Base-by-base conservation (phyloP, 2,329 filamentous ascomycete species). In the Trichoderma sp. region DNA sequence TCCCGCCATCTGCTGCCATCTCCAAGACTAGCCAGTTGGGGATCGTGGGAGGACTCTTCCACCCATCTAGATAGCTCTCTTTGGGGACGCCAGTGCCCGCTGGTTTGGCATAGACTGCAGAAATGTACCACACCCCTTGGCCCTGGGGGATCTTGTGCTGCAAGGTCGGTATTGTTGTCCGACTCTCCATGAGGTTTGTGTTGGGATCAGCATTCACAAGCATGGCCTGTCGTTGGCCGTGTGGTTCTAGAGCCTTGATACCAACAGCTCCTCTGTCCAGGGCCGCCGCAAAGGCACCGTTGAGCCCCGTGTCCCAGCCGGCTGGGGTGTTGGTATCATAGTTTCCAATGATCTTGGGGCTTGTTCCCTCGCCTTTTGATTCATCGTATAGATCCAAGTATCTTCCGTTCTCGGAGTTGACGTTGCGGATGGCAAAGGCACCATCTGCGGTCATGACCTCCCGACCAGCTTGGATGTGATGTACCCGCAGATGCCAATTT, bases 151-250 rank as follows among this genome's bases (percentile, higher is more conserved):
- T 79, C 30, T 88, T 89, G 74, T 87, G 85, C 77, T 90, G 88
- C 76, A 95, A 80, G 34, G 90, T 90, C 28, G 93, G 93, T 75
- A 95, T 87, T 56, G 92, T 86, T 4, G 91, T 93, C 72, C 92
- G 84, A 72, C 90, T 89, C 81, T 93, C 90, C 3, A 94, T 85
- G 39, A 95, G 82, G 80, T 95, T 95, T 62, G 90, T 92, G 82
- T 95, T 94, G 7, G 92, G 92, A 78, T 95, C 93, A 12, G 92
- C 91, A 71, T 93, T 90, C 62, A 94, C 88, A 30, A 93, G 84
- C 78, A 87, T 90, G 3, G 92, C 92, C 69, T 80, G 81, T 24
- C 91, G 84, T 26, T 57, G 28, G 18, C 56, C 62, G 15, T 78
- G 82, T 1, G 84, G 84, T 77, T 84, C 92, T 70, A 85, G 82